Conservation (phyloP, 306 rosid genomes). For the Dryas alaskensis region DNA sequence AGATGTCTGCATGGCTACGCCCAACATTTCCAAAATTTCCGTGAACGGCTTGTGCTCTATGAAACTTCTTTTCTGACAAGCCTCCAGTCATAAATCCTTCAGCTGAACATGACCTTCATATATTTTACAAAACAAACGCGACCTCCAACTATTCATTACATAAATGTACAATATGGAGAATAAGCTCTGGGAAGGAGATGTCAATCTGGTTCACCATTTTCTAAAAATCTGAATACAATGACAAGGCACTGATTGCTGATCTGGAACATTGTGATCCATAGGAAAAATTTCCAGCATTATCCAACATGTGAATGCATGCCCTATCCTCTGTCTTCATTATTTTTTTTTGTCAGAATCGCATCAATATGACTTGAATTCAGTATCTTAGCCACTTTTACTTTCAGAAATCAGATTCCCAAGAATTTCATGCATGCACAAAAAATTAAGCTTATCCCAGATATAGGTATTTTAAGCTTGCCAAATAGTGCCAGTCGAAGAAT, state of each 20-base stretch:
- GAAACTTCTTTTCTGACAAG: conserved; percentile 19
- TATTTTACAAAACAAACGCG: conserved; percentile 24
- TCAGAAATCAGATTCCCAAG: conserved; percentile 31
- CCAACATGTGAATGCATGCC: conserved; percentile 28
- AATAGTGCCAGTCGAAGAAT: conserved; percentile 20
- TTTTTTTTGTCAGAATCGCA: conserved; percentile 7
- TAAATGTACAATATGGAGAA: conserved; percentile 30
- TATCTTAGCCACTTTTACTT: conserved; percentile 35
- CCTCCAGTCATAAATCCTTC: conserved; percentile 28
- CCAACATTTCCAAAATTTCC: conserved; percentile 25
- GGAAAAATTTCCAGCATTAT: conserved; percentile 27
- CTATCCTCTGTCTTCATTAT: not conserved
- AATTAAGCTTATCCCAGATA: conserved; percentile 26
- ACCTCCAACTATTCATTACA: conserved; percentile 24
- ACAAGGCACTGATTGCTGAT: conserved; percentile 25
- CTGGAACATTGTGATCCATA: conserved; percentile 9
- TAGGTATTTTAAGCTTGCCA: conserved; percentile 32
- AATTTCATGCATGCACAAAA: conserved; percentile 25
- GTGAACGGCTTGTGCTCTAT: conserved; percentile 31
- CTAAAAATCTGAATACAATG: conserved; percentile 30
- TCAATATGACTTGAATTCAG: not conserved
- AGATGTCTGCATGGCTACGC: conserved; percentile 27
- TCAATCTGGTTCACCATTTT: conserved; percentile 42
- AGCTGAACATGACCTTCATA: conserved; percentile 26
- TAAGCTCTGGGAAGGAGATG: conserved; percentile 32